phyloP scores from a whole-genome alignment of 73 alveolate species.

The Blepharisma stoltei region DNA sequence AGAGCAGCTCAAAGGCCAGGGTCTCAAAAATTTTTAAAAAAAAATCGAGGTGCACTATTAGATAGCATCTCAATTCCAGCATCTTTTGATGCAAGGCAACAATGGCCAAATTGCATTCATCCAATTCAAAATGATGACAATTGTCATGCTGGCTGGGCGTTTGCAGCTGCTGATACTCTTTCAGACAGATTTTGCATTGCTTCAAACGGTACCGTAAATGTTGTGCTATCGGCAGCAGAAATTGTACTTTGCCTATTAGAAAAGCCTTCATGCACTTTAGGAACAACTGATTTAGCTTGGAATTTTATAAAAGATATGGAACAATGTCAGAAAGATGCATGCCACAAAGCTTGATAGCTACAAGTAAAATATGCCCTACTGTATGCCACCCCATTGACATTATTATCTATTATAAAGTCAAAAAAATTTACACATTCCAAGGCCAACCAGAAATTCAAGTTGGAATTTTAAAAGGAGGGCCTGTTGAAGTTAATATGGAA shows the following conservation, averaged over 20 bases:
- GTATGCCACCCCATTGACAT: too few species aligned
- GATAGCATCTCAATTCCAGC: background rate
- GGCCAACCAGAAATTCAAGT: too few species aligned
- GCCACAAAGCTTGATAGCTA: background rate
- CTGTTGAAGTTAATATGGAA: too few species aligned
- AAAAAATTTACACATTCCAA: too few species aligned
- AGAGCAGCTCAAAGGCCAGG: background rate
- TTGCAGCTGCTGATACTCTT: slow-evolving; percentile 89
- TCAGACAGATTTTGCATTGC: slow-evolving; percentile 90
- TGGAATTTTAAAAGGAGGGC: too few species aligned
- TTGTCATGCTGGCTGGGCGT: slow-evolving; percentile 96
- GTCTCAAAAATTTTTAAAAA: too few species aligned
- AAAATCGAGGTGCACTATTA: too few species aligned
- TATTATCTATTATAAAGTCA: too few species aligned
- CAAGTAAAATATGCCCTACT: too few species aligned
- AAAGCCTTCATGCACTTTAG: slow-evolving; percentile 80
- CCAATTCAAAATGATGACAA: slow-evolving; percentile 64
- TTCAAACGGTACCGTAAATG: slow-evolving; percentile 41
- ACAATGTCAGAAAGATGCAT: background rate
- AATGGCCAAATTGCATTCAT: slow-evolving; percentile 52
- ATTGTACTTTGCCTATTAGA: too few species aligned
- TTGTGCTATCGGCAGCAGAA: slow-evolving; percentile 56
- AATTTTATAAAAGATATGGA: slow-evolving; percentile 34
- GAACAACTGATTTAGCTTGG: slow-evolving; percentile 80
- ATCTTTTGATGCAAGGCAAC: slow-evolving; percentile 46